Conservation (phyloP, 768 basidiomycete genomes). For the Dictyophora rubrovolvata region DNA sequence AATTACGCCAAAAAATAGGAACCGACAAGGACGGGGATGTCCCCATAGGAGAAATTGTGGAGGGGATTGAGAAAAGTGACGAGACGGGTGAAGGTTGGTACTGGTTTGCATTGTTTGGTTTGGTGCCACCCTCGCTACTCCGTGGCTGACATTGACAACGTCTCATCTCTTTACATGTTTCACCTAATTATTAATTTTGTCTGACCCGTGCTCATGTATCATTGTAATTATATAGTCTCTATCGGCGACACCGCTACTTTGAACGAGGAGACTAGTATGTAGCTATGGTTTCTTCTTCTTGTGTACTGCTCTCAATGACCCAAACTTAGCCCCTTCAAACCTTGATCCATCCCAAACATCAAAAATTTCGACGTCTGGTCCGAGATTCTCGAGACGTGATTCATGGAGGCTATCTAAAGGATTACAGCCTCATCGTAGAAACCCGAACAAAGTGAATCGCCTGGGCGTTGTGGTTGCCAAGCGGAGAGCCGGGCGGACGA, state of each 20-base stretch:
- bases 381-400: slow-evolving; percentile 66
- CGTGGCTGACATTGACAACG: neutral
- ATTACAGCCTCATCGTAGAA: slow-evolving; percentile 37
- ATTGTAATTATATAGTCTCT: slow-evolving; percentile 14
- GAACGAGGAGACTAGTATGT: neutral
- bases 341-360: slow-evolving; percentile 12
- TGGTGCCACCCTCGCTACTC: slow-evolving; percentile 22
- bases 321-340: neutral
- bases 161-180: neutral
- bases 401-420: slow-evolving; percentile 80
- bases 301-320: neutral
- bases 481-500: slow-evolving; percentile 60
- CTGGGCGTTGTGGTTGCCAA: slow-evolving; percentile 52
- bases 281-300: neutral
- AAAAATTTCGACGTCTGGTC: slow-evolving; percentile 73
- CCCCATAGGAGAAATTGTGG: slow-evolving; percentile 20
- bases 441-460: slow-evolving; percentile 47
- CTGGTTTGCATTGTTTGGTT: slow-evolving; percentile 44
- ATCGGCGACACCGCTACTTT: slow-evolving; percentile 6
- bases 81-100: slow-evolving; percentile 50
- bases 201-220: neutral
- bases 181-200: neutral
- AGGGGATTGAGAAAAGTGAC: slow-evolving; percentile 22
- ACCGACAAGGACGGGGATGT: slow-evolving; percentile 24
- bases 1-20: slow-evolving; percentile 42